phyloP scores from a whole-genome alignment of 1,284 basidiomycete species.

The Rhodofomes roseus region DNA sequence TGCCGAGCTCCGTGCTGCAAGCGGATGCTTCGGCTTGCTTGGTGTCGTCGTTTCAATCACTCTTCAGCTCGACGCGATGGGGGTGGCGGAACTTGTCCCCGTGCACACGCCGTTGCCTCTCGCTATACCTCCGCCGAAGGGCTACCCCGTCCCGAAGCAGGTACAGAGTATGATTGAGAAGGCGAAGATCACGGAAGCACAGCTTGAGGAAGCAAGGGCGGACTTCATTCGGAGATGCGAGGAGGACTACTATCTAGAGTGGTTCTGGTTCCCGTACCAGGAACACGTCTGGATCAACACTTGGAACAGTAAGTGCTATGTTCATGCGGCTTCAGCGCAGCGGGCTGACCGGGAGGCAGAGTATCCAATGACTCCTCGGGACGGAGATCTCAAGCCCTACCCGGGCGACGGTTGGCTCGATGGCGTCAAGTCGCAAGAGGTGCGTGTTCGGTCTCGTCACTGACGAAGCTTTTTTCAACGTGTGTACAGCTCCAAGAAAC shows the following conservation, averaged over 20 bases:
- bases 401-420: conserved; percentile 4
- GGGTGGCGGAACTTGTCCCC: conserved; percentile 11
- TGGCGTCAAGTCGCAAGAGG: conserved; percentile 11
- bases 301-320: conserved; percentile 8
- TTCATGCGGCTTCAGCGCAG: neutral
- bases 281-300: conserved; percentile 14
- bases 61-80: conserved; percentile 12
- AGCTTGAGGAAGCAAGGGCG: conserved; percentile 10
- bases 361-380: neutral
- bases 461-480: neutral
- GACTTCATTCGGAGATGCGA: conserved; percentile 9
- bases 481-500: neutral
- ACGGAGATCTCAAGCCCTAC: neutral
- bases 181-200: conserved; percentile 5
- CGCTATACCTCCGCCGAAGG: conserved; percentile 14
- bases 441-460: neutral
- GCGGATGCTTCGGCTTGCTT: conserved; percentile 13
- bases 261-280: conserved; percentile 17
- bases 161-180: conserved; percentile 7
- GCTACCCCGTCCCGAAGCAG: conserved; percentile 6
- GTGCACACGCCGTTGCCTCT: conserved; percentile 7
- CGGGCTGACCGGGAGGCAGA: neutral
- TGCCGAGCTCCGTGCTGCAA: conserved; percentile 12
- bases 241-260: conserved; percentile 14
- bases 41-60: conserved; percentile 13